These are phyloP conservation scores for Dalbergia cochinchinensis DNA, from an alignment of 306 rosid genomes.

Conservation along the genomic window DNA sequence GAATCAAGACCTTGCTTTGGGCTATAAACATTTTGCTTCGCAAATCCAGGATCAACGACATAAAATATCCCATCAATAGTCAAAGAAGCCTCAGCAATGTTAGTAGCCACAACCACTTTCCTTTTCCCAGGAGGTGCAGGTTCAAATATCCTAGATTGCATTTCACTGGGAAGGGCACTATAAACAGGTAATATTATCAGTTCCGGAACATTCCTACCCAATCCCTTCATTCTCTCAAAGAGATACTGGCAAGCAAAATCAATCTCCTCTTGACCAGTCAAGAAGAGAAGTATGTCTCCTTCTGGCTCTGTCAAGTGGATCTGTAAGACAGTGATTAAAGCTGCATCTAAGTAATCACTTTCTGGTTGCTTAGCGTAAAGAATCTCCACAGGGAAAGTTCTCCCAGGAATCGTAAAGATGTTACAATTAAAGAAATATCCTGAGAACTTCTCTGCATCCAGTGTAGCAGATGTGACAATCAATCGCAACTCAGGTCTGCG, in stretches of 20 bases:
- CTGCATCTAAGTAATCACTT: constrained; percentile 81
- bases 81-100: constrained; percentile 91
- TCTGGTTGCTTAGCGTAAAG: constrained; percentile 85
- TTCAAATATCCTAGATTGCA: constrained; percentile 87
- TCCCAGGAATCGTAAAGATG: constrained; percentile 86
- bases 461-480: constrained; percentile 90
- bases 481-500: constrained; percentile 79
- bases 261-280: constrained; percentile 97
- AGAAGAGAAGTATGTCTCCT: constrained; percentile 90
- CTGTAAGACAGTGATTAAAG: constrained; percentile 82
- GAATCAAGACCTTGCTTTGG: constrained; percentile 87
- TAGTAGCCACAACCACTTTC: constrained; percentile 91
- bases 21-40: constrained; percentile 90
- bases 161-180: constrained; percentile 89
- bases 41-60: constrained; percentile 88
- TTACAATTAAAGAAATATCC: constrained; percentile 82
- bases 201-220: constrained; percentile 75
- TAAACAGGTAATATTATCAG: constrained; percentile 84
- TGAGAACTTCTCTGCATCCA: constrained; percentile 91
- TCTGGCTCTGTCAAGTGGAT: constrained; percentile 91
- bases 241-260: constrained; percentile 89
- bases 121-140: constrained; percentile 93
- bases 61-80: constrained; percentile 88
- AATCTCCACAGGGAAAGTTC: constrained; percentile 85
- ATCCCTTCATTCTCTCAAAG: constrained; percentile 84